These are phyloP conservation scores for Candolleomyces eurysporus DNA, from an alignment of 768 basidiomycete genomes.

Conservation along the genomic window DNA sequence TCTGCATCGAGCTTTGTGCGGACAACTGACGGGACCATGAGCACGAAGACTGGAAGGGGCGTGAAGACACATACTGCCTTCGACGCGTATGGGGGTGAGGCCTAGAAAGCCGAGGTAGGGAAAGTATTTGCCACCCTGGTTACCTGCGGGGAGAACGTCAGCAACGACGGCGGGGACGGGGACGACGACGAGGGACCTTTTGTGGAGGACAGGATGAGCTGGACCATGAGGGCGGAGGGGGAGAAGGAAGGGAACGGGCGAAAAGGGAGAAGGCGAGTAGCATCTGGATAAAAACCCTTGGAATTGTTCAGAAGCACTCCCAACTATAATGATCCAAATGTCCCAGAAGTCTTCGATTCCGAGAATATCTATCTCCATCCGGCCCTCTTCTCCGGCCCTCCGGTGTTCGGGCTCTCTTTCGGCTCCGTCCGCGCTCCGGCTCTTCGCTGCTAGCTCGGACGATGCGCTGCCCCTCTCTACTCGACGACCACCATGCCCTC, in stretches of 20 bases:
- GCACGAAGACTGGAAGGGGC: constrained; percentile 11
- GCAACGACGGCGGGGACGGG: constrained; percentile 2
- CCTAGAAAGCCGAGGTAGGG: constrained; percentile 78
- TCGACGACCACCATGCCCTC: constrained; percentile 53
- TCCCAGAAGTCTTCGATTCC: constrained; percentile 27
- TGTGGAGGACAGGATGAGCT: constrained; percentile 61
- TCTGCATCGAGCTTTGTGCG: constrained; percentile 71
- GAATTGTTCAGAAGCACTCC: constrained; percentile 32
- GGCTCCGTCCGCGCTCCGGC: constrained; percentile 8
- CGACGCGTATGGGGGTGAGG: constrained; percentile 74
- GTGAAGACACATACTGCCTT: constrained; percentile 55
- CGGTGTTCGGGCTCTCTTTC: constrained; percentile 11
- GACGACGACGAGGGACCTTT: constrained; percentile 35
- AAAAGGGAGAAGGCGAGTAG: constrained; percentile 24
- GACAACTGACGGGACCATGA: constrained; percentile 46
- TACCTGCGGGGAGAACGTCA: constrained; percentile 39
- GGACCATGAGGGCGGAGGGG: constrained; percentile 54
- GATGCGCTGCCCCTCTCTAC: constrained; percentile 10
- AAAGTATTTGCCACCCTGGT: constrained; percentile 67
- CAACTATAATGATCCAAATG: constrained; percentile 31
- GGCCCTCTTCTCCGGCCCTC: constrained; percentile 13
- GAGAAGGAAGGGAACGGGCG: constrained; percentile 27
- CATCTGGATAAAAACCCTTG: constrained; percentile 44
- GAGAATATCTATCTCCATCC: constrained; percentile 11
- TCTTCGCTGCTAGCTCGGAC: background rate